Evolutionary conservation across 139 green algal species (phyloP).

Genomic region (Micractinium sp.): DNA sequence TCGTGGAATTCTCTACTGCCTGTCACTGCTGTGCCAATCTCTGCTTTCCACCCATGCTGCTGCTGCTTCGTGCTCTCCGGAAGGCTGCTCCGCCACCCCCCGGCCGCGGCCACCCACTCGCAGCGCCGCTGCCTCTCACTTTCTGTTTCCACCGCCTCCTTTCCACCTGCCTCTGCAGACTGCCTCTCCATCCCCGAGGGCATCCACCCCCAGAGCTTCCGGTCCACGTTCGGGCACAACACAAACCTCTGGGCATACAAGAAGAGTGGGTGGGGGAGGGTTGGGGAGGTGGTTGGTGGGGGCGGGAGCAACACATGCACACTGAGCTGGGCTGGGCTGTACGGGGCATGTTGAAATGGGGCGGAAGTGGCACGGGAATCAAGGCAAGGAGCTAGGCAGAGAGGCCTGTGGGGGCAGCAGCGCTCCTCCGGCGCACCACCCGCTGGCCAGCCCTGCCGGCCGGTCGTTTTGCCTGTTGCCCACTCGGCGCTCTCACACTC

Average conservation of each 20-base stretch:
- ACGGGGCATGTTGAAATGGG: neutral
- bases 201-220: constrained; percentile 65
- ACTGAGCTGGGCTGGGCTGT: neutral
- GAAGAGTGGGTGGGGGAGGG: neutral
- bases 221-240: constrained; percentile 66
- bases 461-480: neutral
- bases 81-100: too few relatives aligned
- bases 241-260: constrained; percentile 70
- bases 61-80: too few relatives aligned
- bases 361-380: neutral
- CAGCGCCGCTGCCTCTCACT: too few relatives aligned
- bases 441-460: neutral
- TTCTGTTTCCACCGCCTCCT: too few relatives aligned
- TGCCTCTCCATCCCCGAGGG: constrained; percentile 58
- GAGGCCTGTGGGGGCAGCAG: neutral
- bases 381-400: neutral
- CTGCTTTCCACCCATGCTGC: too few relatives aligned
- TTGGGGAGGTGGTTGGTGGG: neutral
- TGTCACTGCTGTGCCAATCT: too few relatives aligned
- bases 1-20: too few relatives aligned
- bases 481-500: neutral
- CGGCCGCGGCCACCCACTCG: too few relatives aligned
- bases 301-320: neutral
- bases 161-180: neutral
- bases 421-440: neutral